Conservation (phyloP, 371 early-diverging fungal species). For the Mucor plumbeus region DNA sequence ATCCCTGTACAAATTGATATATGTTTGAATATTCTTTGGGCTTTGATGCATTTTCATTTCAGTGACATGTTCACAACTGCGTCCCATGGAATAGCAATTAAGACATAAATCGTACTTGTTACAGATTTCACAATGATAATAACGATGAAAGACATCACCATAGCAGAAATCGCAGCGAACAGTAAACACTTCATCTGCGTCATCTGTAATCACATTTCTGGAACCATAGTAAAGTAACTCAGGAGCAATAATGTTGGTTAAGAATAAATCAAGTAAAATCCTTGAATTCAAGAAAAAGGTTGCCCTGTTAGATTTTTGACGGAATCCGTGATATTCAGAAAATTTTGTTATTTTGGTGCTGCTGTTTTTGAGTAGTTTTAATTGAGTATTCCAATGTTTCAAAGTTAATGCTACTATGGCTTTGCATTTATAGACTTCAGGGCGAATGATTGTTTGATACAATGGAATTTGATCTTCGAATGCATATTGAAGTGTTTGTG, state of each 20-base stretch:
- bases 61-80: slow-evolving; percentile 37
- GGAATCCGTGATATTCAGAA: neutral
- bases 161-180: slow-evolving; percentile 44
- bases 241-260: slow-evolving; percentile 24
- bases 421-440: slow-evolving; percentile 45
- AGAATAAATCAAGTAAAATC: slow-evolving; percentile 21
- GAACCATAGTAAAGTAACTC: slow-evolving; percentile 25
- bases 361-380: neutral
- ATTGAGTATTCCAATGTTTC: slow-evolving; percentile 19
- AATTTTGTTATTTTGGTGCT: neutral
- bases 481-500: slow-evolving; percentile 27
- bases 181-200: slow-evolving; percentile 19
- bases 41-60: slow-evolving; percentile 33
- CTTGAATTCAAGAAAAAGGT: slow-evolving; percentile 19
- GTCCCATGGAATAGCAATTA: slow-evolving; percentile 39
- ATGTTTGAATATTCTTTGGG: neutral
- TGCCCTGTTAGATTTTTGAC: neutral
- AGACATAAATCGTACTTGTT: slow-evolving; percentile 39
- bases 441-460: slow-evolving; percentile 36
- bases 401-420: slow-evolving; percentile 35
- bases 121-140: slow-evolving; percentile 40
- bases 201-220: neutral
- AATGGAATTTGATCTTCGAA: slow-evolving; percentile 40
- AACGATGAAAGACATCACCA: slow-evolving; percentile 39
- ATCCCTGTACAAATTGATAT: slow-evolving; percentile 15